Evolutionary conservation across 257 asterid genomes (phyloP), one percentile per base, ranked within the genome.

Genomic region (Dorcoceras hygrometricum): DNA sequence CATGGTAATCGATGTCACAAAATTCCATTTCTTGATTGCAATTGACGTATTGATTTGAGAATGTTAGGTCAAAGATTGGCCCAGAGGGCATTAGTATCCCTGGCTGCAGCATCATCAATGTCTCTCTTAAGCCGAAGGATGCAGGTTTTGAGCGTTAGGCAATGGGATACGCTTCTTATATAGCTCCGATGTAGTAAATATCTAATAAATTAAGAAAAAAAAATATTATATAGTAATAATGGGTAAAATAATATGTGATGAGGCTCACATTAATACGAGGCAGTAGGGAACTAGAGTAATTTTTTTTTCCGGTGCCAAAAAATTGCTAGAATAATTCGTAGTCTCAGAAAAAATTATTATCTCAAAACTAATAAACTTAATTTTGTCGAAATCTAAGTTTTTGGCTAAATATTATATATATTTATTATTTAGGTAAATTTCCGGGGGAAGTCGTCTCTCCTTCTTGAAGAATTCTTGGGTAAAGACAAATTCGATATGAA

Each of bases 51-150:
- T 75, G 65, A 73, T 74, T 57, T 58, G 78, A 73, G 76, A 25
- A 23, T 36, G 71, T 24, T 25, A 74, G 58, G 77, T 62, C 61
- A 69, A 68, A 71, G 74, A 65, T 24, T 54, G 75, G 69, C 83
- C 88, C 78, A 19, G 83, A 72, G 29, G 86, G 87, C 20, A 68
- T 75, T 43, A 82, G 60, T 57, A 65, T 54, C 72, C 75, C 77
- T 32, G 84, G 60, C 67, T 79, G 89, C 85, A 80, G 85, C 85
- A 77, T 83, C 63, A n/a, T n/a, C n/a, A n/a, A n/a, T 67, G 34
- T 70, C 64, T 65, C 34, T 20, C n/a, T 43, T 32, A 28, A 60
- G 75, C 54, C 14, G 22, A 16, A 46, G 54, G 54, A 46, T 46
- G 58, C n/a, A 62, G 61, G 54, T 62, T 24, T 14, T 2, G 22